Conservation (phyloP, 2,329 filamentous ascomycete genomes). For the Helotiales sp. region DNA sequence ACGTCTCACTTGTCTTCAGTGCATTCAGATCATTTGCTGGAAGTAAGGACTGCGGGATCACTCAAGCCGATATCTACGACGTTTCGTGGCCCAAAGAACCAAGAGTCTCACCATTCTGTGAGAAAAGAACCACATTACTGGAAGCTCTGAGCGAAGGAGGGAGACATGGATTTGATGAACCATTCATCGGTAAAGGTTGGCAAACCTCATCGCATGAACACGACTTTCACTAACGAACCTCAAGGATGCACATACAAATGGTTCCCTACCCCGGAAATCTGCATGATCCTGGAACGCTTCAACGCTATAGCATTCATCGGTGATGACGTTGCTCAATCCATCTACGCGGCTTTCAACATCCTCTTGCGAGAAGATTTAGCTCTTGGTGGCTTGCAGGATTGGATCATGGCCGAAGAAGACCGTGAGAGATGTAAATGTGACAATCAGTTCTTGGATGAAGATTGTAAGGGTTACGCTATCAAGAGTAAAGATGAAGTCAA, state of each 20-base stretch:
- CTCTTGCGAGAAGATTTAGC: slow-evolving; percentile 43
- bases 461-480: slow-evolving; percentile 34
- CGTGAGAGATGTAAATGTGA: slow-evolving; percentile 40
- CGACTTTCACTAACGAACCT: neutral
- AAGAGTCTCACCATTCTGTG: slow-evolving; percentile 25
- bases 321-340: slow-evolving; percentile 39
- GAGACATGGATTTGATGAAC: slow-evolving; percentile 41
- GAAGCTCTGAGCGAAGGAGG: slow-evolving; percentile 43
- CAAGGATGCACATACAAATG: slow-evolving; percentile 43
- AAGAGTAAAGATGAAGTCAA: slow-evolving; percentile 24
- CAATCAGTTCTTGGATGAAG: slow-evolving; percentile 39
- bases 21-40: slow-evolving; percentile 24
- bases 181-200: slow-evolving; percentile 35
- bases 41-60: slow-evolving; percentile 26
- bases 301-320: slow-evolving; percentile 43
- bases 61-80: slow-evolving; percentile 25
- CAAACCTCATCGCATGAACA: neutral
- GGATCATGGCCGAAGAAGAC: slow-evolving; percentile 38
- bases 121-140: slow-evolving; percentile 36
- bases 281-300: slow-evolving; percentile 45
- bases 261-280: slow-evolving; percentile 43
- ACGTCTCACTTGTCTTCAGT: slow-evolving; percentile 8
- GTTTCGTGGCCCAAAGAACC: slow-evolving; percentile 14
- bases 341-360: slow-evolving; percentile 47
- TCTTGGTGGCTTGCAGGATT: slow-evolving; percentile 40